Base-by-base conservation (phyloP, 2,329 filamentous ascomycete species). In the Fusarium sacchari region DNA sequence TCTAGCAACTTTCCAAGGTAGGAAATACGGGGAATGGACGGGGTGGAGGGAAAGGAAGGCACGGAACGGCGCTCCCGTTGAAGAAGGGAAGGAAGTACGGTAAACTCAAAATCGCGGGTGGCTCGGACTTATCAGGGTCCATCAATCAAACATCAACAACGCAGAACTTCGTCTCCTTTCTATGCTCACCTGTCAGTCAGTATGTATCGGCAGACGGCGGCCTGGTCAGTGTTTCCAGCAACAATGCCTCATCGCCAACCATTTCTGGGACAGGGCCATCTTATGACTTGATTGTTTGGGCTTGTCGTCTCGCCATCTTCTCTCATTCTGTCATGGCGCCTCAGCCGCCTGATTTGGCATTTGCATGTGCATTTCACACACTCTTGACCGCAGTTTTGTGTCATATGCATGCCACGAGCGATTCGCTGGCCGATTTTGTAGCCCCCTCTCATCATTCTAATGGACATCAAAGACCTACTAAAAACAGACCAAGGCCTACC, bases 341-440 rank as follows among this genome's bases (percentile, higher is more conserved):
- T 71, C 37, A 55, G 53, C n/a, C 43, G 49, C 63, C 49, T 71
- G 67, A 42, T 66, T 57, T 53, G 50, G 55, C 43, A 70, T 65
- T 26, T 58, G 32, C 36, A 47, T 58, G 30, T 53, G 52, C 63
- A 53, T 37, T 67, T 67, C 36, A 50, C 52, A 52, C 63, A 53
- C 67, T 47, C 50, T 64, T 68, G 71, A 64, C 71, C 62, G 56
- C 67, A 67, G 63, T 50, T 72, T 49, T 61, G 50, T 73, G 67
- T 69, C 67, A 69, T 68, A 56, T 60, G 28, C 67, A 64, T 71
- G 40, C 56, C 37, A 56, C 47, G 52, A 66, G 71, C 75, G 60
- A 74, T 74, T 76, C 72, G 76, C 72, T 67, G 64, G 69, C 70
- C 63, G 49, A 68, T 74, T 64, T 42, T 60, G 74, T 47, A 72